A percentile compares a stretch with the other conserved stretches of the same genome.
phyloP scores from a whole-genome alignment of 75 land plant species.

The Picea glauca region DNA sequence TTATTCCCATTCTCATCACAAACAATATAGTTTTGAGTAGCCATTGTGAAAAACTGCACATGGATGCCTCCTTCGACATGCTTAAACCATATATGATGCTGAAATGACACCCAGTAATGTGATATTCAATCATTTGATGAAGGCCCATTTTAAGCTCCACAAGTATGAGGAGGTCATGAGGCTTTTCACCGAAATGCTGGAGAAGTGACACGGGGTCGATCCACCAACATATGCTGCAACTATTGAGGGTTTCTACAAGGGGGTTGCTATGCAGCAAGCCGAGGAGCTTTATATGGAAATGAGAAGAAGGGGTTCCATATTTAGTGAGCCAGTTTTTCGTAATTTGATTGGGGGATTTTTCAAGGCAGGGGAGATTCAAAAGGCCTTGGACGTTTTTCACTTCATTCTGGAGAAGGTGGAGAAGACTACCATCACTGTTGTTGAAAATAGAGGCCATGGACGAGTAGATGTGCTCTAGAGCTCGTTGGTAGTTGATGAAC shows the following conservation, averaged over 20 bases:
- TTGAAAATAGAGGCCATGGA: no score
- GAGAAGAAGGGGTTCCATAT: conserved; percentile 31
- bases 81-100: conserved; percentile 41
- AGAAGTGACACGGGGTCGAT: conserved; percentile 56
- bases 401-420: conserved; percentile 24
- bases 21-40: conserved; percentile 34
- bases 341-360: conserved; percentile 44
- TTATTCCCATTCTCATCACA: conserved; percentile 53
- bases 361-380: conserved; percentile 28
- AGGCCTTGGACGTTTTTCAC: conserved; percentile 31
- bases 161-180: conserved; percentile 48
- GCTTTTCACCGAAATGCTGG: conserved; percentile 56
- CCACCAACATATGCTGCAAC: conserved; percentile 51
- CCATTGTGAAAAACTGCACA: conserved; percentile 10
- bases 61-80: conserved; percentile 19
- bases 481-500: no score
- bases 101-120: conserved; percentile 50
- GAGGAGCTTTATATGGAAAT: conserved; percentile 45
- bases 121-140: conserved; percentile 62
- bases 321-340: conserved; percentile 33
- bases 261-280: conserved; percentile 46
- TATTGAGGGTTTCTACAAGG: conserved; percentile 41
- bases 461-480: no score
- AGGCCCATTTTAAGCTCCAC: conserved; percentile 48
- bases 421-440: neutral